Evolutionary conservation across 306 rosid species (phyloP).

Genomic region (Ochetophila trinervis): DNA sequence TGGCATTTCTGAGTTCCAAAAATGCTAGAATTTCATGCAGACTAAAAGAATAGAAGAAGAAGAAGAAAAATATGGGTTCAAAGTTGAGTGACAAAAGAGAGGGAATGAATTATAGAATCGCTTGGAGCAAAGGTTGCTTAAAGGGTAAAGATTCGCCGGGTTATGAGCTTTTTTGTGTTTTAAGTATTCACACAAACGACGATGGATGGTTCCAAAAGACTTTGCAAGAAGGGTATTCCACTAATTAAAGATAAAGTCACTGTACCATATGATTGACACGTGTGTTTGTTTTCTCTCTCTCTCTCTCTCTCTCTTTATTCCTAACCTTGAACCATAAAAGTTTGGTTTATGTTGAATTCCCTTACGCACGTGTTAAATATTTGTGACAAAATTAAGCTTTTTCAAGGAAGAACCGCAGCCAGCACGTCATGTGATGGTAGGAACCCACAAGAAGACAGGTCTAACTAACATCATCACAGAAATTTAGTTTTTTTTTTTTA

Average conservation of each 20-base stretch:
- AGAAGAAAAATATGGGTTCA: background rate
- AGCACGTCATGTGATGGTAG: background rate
- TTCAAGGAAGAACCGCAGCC: background rate
- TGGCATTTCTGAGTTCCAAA: conserved; percentile 25
- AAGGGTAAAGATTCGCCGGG: conserved; percentile 56
- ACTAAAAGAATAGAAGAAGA: background rate
- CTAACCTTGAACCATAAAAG: conserved; percentile 3
- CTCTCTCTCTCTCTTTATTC: conserved; percentile 4
- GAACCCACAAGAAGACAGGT: background rate
- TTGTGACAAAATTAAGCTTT: conserved; percentile 2
- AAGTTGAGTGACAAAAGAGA: conserved; percentile 22
- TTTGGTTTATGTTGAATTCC: conserved; percentile 25
- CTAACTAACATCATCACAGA: too few species aligned
- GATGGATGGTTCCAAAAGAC: conserved; percentile 30
- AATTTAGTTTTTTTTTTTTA: too few species aligned
- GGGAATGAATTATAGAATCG: conserved; percentile 48
- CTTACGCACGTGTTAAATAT: background rate
- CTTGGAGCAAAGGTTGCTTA: conserved; percentile 93
- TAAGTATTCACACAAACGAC: conserved; percentile 32
- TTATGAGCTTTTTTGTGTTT: conserved; percentile 32
- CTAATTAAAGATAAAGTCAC: conserved; percentile 23
- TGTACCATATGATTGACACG: conserved; percentile 26
- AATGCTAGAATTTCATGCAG: conserved; percentile 18
- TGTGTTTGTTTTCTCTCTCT: background rate
- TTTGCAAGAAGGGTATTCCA: conserved; percentile 25